These are phyloP conservation scores for Hypocrella siamensis DNA, from an alignment of 2,329 filamentous ascomycete species.

Conservation along the genomic window DNA sequence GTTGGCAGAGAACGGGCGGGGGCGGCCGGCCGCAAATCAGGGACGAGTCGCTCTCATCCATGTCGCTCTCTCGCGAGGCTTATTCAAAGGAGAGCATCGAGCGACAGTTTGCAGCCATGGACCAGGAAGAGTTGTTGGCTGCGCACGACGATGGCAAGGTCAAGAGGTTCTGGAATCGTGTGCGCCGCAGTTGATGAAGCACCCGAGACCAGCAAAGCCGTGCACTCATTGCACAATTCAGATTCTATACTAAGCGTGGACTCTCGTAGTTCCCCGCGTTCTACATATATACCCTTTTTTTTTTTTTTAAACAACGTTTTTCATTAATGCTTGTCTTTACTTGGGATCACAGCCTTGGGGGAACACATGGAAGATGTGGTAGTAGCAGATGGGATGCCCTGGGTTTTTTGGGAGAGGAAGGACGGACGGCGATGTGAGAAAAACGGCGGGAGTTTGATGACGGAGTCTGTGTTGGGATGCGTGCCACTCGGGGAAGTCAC, in stretches of 20 bases:
- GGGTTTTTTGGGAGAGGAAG: too few species aligned
- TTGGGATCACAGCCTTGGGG: too few species aligned
- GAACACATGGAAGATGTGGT: too few species aligned
- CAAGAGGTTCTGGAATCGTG: conserved; percentile 49
- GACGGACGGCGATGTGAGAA: too few species aligned
- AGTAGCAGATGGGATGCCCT: too few species aligned
- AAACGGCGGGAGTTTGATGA: too few species aligned
- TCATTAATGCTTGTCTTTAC: too few species aligned
- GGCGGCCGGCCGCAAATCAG: conserved; percentile 27
- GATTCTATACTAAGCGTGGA: too few species aligned
- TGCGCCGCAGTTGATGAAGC: conserved; percentile 25
- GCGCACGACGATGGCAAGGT: conserved; percentile 34
- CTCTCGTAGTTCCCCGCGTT: not conserved
- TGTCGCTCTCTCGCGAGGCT: conserved; percentile 15
- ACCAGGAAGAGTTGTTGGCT: conserved; percentile 24
- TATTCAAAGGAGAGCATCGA: conserved; percentile 38
- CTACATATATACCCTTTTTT: not conserved
- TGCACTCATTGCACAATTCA: too few species aligned
- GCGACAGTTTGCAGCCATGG: conserved; percentile 34
- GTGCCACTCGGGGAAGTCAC: too few species aligned
- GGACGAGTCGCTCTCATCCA: conserved; percentile 16
- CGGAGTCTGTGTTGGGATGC: too few species aligned
- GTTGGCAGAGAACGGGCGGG: conserved; percentile 35
- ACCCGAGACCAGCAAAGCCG: not conserved
- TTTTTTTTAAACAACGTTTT: conserved; percentile 1